Percentiles rank a stretch among this genome's conserved stretches.
Evolutionary conservation across 805 yeast genomes (phyloP).

Genomic region (Candida lessepsii): DNA sequence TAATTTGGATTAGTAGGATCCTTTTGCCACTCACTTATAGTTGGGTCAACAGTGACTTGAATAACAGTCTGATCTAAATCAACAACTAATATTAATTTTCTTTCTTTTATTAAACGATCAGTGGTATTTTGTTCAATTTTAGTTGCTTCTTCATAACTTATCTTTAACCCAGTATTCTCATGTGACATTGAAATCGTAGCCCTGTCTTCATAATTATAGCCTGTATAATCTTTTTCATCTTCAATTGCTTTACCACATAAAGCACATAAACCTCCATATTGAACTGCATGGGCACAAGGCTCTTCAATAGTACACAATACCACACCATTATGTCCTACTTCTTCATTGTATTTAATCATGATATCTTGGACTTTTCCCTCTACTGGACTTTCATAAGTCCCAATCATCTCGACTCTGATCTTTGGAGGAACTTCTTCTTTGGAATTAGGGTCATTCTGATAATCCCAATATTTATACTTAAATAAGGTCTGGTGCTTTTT

Average conservation of each 20-base stretch:
- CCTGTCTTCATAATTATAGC: slow-evolving; percentile 63
- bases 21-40: slow-evolving; percentile 93
- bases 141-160: slow-evolving; percentile 83
- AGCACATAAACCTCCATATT: slow-evolving; percentile 93
- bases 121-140: slow-evolving; percentile 72
- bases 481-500: slow-evolving; percentile 54
- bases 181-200: slow-evolving; percentile 90
- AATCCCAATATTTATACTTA: slow-evolving; percentile 66
- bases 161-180: slow-evolving; percentile 78
- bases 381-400: slow-evolving; percentile 79
- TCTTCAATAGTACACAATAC: slow-evolving; percentile 62
- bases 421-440: slow-evolving; percentile 43
- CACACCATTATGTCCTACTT: slow-evolving; percentile 46
- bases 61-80: slow-evolving; percentile 97
- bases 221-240: slow-evolving; percentile 69
- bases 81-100: slow-evolving; percentile 83
- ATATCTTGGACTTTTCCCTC: slow-evolving; percentile 63
- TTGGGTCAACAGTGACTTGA: slow-evolving; percentile 97
- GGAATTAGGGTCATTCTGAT: slow-evolving; percentile 52
- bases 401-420: slow-evolving; percentile 64
- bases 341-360: slow-evolving; percentile 56
- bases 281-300: slow-evolving; percentile 89
- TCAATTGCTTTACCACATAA: slow-evolving; percentile 81
- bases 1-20: slow-evolving; percentile 85
- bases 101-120: slow-evolving; percentile 54